phyloP scores from a whole-genome alignment of 2,329 filamentous ascomycete genomes.

The Aspergillus fumigatus region DNA sequence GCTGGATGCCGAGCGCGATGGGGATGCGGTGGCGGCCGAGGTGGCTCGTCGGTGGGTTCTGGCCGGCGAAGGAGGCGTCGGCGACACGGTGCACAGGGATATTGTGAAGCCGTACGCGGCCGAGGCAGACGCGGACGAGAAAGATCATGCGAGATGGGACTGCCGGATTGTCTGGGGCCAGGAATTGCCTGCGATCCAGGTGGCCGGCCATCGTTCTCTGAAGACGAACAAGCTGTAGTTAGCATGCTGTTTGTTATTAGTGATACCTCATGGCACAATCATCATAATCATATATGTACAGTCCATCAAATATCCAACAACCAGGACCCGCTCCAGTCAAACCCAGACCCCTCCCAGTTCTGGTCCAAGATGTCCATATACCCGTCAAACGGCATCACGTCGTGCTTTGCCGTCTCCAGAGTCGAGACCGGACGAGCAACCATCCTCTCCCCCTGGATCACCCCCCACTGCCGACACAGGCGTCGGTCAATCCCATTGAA shows the following conservation, averaged over 20 bases:
- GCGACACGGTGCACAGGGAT: slow-evolving; percentile 22
- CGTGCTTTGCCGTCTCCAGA: neutral
- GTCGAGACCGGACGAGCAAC: neutral
- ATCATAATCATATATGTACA: no score
- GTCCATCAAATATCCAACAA: slow-evolving; percentile 16
- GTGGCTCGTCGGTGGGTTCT: slow-evolving; percentile 36
- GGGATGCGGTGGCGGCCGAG: slow-evolving; percentile 27
- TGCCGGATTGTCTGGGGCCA: slow-evolving; percentile 28
- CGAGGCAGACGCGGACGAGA: neutral
- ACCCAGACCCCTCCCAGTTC: slow-evolving; percentile 22
- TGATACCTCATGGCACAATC: no score
- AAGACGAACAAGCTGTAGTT: neutral
- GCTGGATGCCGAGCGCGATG: slow-evolving; percentile 34
- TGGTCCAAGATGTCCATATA: slow-evolving; percentile 16
- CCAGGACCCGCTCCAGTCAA: slow-evolving; percentile 26
- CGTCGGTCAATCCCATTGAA: neutral
- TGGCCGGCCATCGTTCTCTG: neutral
- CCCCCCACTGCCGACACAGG: neutral
- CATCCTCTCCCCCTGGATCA: neutral
- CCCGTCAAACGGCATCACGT: slow-evolving; percentile 13
- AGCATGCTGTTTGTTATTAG: no score
- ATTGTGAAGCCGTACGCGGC: slow-evolving; percentile 13
- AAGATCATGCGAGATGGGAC: slow-evolving; percentile 22
- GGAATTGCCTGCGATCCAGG: slow-evolving; percentile 16
- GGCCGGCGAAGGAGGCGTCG: slow-evolving; percentile 22